Base-by-base conservation (phyloP, 1,139 yeast species). In the Hemisphaericaspora xylofermentans region DNA sequence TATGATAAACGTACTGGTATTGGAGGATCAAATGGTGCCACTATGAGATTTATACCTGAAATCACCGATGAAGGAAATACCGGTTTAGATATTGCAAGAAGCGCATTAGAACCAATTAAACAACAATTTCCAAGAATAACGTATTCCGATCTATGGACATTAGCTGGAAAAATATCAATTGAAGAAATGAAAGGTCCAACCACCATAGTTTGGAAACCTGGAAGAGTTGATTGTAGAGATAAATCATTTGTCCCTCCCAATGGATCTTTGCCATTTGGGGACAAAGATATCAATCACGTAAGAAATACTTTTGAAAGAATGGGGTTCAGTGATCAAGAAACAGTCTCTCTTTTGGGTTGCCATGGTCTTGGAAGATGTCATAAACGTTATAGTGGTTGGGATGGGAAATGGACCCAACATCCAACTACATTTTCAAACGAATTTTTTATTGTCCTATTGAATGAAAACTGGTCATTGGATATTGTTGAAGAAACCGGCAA, bases 21-120 rank as follows among this genome's bases (percentile, higher is more conserved):
- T 3, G 88, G 88, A 3, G 88, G 88, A 1, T 79, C 85, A 12
- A 80, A 81, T 53, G 88, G 87, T 2, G 75, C 83, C 12, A 81
- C 88, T 13, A 82, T 82, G 86, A 65, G 84, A 44, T 71, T 70
- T 52, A 58, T 65, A 0, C 77, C 76, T 16, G 80, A 74, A 47
- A 59, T 69, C 22, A 68, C 66, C 17, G 78, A 73, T 46, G 63
- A 63, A 17, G 85, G 84, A 18, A 82, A 82, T 52, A 74, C 76
- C 15, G 88, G 88, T 0, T 60, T 82, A 27, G 80, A 78, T 48
- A 55, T 72, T 33, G 85, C 86, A 1, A 68, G 83, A 38, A 56
- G 67, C 19, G 77, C 75, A 38, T 58, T 82, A 26, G 84, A 81
- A 55, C 79, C 81, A 16, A 61, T 82, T 35, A 81, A 82, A 56